Conservation (phyloP, 352 stramenopile species). For the Globisporangium lucens region DNA sequence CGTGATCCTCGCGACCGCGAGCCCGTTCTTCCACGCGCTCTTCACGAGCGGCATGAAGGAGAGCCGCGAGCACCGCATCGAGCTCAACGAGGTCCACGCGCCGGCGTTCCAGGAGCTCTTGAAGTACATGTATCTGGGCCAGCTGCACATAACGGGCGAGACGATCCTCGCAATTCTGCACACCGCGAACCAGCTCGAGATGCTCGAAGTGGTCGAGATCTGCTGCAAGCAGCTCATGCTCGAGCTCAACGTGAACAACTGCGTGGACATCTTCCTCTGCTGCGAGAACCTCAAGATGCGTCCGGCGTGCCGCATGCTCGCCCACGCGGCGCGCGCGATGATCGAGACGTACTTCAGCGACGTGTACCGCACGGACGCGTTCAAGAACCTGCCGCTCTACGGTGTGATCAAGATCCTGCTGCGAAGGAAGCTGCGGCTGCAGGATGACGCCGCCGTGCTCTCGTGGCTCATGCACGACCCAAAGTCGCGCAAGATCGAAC, state of each 20-base stretch:
- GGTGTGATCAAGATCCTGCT: slow-evolving; percentile 42
- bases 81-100: slow-evolving; percentile 49
- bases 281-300: slow-evolving; percentile 56
- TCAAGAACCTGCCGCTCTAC: slow-evolving; percentile 48
- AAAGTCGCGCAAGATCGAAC: slow-evolving; percentile 26
- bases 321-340: slow-evolving; percentile 54
- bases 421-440: slow-evolving; percentile 26
- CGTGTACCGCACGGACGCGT: slow-evolving; percentile 51
- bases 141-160: slow-evolving; percentile 48
- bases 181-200: slow-evolving; percentile 68
- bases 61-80: slow-evolving; percentile 33
- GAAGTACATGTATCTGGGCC: slow-evolving; percentile 67
- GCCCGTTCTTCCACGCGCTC: slow-evolving; percentile 70
- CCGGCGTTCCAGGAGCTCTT: slow-evolving; percentile 48
- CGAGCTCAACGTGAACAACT: slow-evolving; percentile 63
- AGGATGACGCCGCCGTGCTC: slow-evolving; percentile 37
- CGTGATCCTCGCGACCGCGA: slow-evolving; percentile 55
- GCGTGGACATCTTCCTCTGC: slow-evolving; percentile 71
- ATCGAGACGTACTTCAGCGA: slow-evolving; percentile 62
- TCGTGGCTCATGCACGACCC: slow-evolving; percentile 56
- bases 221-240: slow-evolving; percentile 74
- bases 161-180: slow-evolving; percentile 63
- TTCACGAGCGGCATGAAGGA: slow-evolving; percentile 80
- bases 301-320: slow-evolving; percentile 42
- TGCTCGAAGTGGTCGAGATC: slow-evolving; percentile 62